These are phyloP conservation scores for Firmiana major DNA, from an alignment of 345 rosid genomes.

Conservation along the genomic window DNA sequence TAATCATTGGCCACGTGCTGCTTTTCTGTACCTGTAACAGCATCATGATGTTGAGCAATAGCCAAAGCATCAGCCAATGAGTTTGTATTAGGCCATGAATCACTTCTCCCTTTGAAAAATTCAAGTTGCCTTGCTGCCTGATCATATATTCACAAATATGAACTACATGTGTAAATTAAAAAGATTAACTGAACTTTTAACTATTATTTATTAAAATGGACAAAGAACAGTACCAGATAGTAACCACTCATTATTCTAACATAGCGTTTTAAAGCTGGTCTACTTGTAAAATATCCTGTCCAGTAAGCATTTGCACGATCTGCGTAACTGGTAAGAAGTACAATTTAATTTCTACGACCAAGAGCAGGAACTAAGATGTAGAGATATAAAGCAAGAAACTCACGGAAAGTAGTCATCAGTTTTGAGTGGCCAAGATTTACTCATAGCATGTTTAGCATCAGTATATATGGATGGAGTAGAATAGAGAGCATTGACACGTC, in stretches of 20 bases:
- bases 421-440: conserved; percentile 80
- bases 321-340: conserved; percentile 67
- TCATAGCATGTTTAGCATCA: conserved; percentile 80
- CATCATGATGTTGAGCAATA: conserved; percentile 96
- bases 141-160: conserved; percentile 12
- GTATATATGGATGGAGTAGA: conserved; percentile 97
- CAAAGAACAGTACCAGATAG: conserved; percentile 59
- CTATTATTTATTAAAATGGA: background rate
- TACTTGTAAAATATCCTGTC: conserved; percentile 96
- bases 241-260: conserved; percentile 91
- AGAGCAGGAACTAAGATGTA: conserved; percentile 8
- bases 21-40: conserved; percentile 84
- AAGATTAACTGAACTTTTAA: background rate
- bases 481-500: conserved; percentile 92
- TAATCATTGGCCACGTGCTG: conserved; percentile 96
- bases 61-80: conserved; percentile 88
- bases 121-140: conserved; percentile 96
- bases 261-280: conserved; percentile 87
- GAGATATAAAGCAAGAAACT: conserved; percentile 34
- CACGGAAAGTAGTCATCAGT: conserved; percentile 93
- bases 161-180: conserved; percentile 4
- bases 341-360: conserved; percentile 22
- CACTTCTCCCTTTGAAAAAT: conserved; percentile 71
- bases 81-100: conserved; percentile 65
- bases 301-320: conserved; percentile 90